A percentile compares a stretch with the other conserved stretches of the same genome.
These are phyloP conservation scores for Chimonanthus praecox DNA, from an alignment of 164 flowering plant species.

Conservation along the genomic window DNA sequence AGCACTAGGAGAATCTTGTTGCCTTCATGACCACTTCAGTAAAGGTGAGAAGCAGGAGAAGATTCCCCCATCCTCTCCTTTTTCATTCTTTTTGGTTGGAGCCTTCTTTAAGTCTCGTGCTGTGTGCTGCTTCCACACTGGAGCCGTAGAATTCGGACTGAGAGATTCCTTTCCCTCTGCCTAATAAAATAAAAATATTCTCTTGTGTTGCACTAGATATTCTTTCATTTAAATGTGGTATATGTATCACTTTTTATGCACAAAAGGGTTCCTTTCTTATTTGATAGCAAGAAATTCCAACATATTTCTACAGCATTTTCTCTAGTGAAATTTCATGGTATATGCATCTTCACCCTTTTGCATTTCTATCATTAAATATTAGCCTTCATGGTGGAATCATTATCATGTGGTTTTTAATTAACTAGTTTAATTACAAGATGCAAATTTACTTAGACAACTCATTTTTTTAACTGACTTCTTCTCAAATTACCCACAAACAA, in stretches of 20 bases:
- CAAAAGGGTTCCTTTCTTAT: conserved; percentile 23
- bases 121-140: conserved; percentile 13
- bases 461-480: no score
- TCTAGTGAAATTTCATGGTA: conserved; percentile 16
- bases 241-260: conserved; percentile 56
- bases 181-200: conserved; percentile 40
- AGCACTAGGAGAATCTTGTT: conserved; percentile 46
- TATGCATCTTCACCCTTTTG: conserved; percentile 19
- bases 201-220: conserved; percentile 40
- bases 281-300: not conserved
- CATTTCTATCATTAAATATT: not conserved
- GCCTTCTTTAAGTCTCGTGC: conserved; percentile 39
- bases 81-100: conserved; percentile 33
- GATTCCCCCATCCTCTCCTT: conserved; percentile 45
- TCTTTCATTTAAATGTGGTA: conserved; percentile 38
- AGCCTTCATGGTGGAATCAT: not conserved
- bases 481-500: not conserved
- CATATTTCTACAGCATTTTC: not conserved
- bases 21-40: conserved; percentile 76
- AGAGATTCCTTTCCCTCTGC: conserved; percentile 70
- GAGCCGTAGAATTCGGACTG: conserved; percentile 63
- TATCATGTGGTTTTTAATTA: not conserved
- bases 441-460: no score
- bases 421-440: not conserved
- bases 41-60: conserved; percentile 65